A percentile compares a stretch with the other conserved stretches of the same genome.
Evolutionary conservation across 1,139 yeast genomes (phyloP).

Genomic region (Zhuliangozyma blackwelliae): DNA sequence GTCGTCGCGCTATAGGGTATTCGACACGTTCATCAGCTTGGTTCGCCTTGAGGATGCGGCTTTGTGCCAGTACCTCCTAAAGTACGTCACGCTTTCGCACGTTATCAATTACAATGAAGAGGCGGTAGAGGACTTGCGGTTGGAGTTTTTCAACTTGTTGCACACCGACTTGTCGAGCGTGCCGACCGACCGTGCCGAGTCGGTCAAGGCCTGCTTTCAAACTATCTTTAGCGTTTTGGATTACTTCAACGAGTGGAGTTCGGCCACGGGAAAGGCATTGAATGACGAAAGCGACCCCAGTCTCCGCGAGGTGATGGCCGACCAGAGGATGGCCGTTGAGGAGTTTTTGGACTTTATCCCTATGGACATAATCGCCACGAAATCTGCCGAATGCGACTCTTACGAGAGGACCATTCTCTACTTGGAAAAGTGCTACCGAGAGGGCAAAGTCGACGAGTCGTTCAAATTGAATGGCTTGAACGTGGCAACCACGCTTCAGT

Average conservation of each 20-base stretch:
- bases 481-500: constrained; percentile 56
- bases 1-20: constrained; percentile 35
- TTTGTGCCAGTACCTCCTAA: constrained; percentile 69
- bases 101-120: constrained; percentile 48
- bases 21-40: constrained; percentile 61
- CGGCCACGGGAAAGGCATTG: constrained; percentile 31
- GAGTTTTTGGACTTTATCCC: constrained; percentile 55
- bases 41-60: constrained; percentile 69
- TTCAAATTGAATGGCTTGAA: constrained; percentile 28
- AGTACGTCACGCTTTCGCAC: constrained; percentile 71
- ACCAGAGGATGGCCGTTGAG: constrained; percentile 25
- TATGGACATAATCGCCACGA: constrained; percentile 63
- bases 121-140: constrained; percentile 42
- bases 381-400: constrained; percentile 80
- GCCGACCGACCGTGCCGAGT: constrained; percentile 52
- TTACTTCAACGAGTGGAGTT: constrained; percentile 75
- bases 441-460: constrained; percentile 30
- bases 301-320: constrained; percentile 12
- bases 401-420: constrained; percentile 88
- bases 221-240: constrained; percentile 77
- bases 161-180: constrained; percentile 31
- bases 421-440: constrained; percentile 70
- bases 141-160: constrained; percentile 59
- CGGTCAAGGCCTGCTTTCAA: constrained; percentile 61
- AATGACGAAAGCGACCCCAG: constrained; percentile 16